Conservation (phyloP, 2,329 filamentous ascomycete species). For the Ophiostoma novo-ulmi region DNA sequence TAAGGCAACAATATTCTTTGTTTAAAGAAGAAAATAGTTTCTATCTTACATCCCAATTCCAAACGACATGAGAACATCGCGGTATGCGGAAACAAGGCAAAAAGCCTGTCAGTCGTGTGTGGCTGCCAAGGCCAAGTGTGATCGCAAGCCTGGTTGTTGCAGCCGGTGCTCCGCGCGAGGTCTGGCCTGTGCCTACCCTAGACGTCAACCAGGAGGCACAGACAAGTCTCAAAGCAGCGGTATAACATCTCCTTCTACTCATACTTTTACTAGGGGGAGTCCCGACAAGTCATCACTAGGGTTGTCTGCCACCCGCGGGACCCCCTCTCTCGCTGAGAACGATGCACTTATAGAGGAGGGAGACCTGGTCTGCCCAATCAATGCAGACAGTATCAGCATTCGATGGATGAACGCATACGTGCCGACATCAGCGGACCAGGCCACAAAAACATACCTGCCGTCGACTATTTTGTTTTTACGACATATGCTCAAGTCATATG, state of each 20-base stretch:
- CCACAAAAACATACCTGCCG: background rate
- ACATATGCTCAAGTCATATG: constrained; percentile 40
- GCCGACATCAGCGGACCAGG: constrained; percentile 36
- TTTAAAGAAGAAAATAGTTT: background rate
- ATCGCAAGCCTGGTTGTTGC: background rate
- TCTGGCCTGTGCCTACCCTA: background rate
- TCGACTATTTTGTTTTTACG: background rate
- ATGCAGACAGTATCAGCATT: constrained; percentile 43
- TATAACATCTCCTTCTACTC: background rate
- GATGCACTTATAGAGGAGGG: background rate
- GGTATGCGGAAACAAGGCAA: background rate
- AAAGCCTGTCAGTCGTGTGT: background rate
- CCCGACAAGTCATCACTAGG: background rate
- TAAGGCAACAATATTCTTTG: background rate
- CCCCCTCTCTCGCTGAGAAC: background rate
- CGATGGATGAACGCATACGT: constrained; percentile 47
- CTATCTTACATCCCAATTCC: too few species aligned
- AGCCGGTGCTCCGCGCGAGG: background rate
- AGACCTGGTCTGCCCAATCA: constrained; percentile 42
- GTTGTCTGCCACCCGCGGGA: background rate
- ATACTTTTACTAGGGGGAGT: background rate
- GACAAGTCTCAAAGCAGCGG: background rate
- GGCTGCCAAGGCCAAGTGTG: background rate
- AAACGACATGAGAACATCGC: background rate
- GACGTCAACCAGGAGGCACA: background rate